Evolutionary conservation across 2,329 filamentous ascomycete genomes (phyloP).

Genomic region (Amesomyces nigricolor): DNA sequence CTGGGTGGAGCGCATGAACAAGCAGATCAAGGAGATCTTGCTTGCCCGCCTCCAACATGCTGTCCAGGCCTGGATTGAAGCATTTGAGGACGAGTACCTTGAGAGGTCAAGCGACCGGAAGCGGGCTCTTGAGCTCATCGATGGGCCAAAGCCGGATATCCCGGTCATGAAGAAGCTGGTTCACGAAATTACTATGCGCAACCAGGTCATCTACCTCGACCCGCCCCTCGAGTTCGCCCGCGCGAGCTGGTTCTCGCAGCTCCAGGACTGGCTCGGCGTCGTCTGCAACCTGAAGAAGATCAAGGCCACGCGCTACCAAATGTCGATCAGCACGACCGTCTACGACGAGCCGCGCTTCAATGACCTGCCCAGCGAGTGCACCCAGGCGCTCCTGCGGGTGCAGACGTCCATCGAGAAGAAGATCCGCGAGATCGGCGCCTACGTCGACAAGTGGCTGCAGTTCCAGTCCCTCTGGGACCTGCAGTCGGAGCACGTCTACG

Average conservation of each 20-base stretch:
- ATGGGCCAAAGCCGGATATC: slow-evolving; percentile 42
- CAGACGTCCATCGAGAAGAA: slow-evolving; percentile 82
- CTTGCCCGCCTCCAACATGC: slow-evolving; percentile 78
- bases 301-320: slow-evolving; percentile 91
- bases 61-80: slow-evolving; percentile 78
- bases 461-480: slow-evolving; percentile 99
- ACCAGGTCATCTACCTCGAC: slow-evolving; percentile 94
- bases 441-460: slow-evolving; percentile 97
- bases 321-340: slow-evolving; percentile 66
- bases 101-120: slow-evolving; percentile 43
- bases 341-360: slow-evolving; percentile 69
- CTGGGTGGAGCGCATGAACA: slow-evolving; percentile 86
- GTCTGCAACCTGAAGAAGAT: slow-evolving; percentile 91
- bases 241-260: slow-evolving; percentile 86
- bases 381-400: slow-evolving; percentile 69
- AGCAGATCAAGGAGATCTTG: slow-evolving; percentile 74
- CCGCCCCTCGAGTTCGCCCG: slow-evolving; percentile 87
- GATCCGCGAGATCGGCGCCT: slow-evolving; percentile 69
- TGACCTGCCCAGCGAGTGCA: slow-evolving; percentile 77
- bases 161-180: slow-evolving; percentile 69
- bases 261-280: slow-evolving; percentile 89
- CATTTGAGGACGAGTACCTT: slow-evolving; percentile 63
- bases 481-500: slow-evolving; percentile 91
- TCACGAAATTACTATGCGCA: slow-evolving; percentile 94
- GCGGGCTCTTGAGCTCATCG: slow-evolving; percentile 43